Base-by-base conservation (phyloP, 257 asterid genomes). In the Linderniella brevidens region DNA sequence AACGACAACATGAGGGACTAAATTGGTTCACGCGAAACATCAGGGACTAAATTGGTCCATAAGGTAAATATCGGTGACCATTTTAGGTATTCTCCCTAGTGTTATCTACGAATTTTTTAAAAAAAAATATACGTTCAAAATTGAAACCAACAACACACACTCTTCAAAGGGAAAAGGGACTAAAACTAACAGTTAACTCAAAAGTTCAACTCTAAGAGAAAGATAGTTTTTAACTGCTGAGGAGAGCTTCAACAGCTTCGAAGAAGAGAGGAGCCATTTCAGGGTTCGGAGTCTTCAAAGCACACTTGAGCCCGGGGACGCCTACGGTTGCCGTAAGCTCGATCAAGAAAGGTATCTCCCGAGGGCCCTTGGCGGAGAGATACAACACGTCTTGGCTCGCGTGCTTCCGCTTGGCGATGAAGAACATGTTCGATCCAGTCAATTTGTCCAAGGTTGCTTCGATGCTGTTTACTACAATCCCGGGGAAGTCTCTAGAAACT, bases 191-290 rank as follows among this genome's bases (percentile, higher is more conserved):
- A n/a, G n/a, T n/a, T n/a, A n/a, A n/a, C n/a, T n/a, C n/a, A n/a
- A n/a, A n/a, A n/a, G n/a, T n/a, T n/a, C n/a, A n/a, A n/a, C n/a
- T n/a, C n/a, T n/a, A n/a, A n/a, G n/a, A n/a, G n/a, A n/a, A 25
- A 25, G 32, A 6, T 6, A 25, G 32, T 6, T 25, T 6, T 25
- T 55, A 76, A 59, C 73, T 75, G 60, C 56, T 62, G 67, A 90
- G 74, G 53, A 90, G 65, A 59, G 56, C 41, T 58, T 90, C 96
- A 16, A 90, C 42, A 8, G 82, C 66, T 71, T 90, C 94, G 29
- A 85, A 90, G 92, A 85, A 77, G 51, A 90, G 92, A 5, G 88
- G 94, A 44, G 84, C 80, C 79, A 90, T 64, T 54, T 90, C 99
- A 0, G 92, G 82, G 64, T 73, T 76, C 13, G 96, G 92, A 25